phyloP scores from a whole-genome alignment of 441 rosid species.

The Omphalea diandra region DNA sequence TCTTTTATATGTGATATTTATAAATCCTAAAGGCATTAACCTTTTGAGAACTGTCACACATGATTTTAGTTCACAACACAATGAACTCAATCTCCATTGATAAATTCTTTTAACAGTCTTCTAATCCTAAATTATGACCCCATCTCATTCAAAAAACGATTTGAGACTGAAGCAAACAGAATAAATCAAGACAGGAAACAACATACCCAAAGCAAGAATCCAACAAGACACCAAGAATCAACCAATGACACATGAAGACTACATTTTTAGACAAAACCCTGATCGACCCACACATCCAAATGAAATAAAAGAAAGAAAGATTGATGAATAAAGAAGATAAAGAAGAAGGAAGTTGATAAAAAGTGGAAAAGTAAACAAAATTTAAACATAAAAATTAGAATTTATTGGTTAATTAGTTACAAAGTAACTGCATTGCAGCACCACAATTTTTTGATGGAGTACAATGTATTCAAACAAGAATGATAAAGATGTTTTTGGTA shows the following conservation, averaged over 20 bases:
- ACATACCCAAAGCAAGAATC: not conserved
- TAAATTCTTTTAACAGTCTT: not conserved
- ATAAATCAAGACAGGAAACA: slow-evolving; percentile 7
- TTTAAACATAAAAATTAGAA: too few species aligned
- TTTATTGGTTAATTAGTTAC: too few species aligned
- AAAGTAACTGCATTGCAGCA: too few species aligned
- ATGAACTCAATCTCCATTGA: not conserved
- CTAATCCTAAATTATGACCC: too few species aligned
- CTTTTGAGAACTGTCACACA: not conserved
- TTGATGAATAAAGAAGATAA: not conserved
- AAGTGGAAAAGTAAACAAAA: not conserved
- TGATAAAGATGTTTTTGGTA: too few species aligned
- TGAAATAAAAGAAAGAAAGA: slow-evolving; percentile 2
- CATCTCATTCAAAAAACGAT: not conserved
- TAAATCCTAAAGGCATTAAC: not conserved
- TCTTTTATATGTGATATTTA: not conserved
- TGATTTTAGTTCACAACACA: not conserved
- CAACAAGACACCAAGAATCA: not conserved
- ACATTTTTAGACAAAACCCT: slow-evolving; percentile 18
- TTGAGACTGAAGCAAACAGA: not conserved
- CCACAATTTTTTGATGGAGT: too few species aligned
- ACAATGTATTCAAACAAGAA: too few species aligned
- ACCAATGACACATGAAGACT: slow-evolving; percentile 14
- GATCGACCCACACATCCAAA: slow-evolving; percentile 10
- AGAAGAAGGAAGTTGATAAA: not conserved